These are phyloP conservation scores for Beta macrorhiza DNA, from an alignment of 179 eudicot genomes.

Conservation along the genomic window DNA sequence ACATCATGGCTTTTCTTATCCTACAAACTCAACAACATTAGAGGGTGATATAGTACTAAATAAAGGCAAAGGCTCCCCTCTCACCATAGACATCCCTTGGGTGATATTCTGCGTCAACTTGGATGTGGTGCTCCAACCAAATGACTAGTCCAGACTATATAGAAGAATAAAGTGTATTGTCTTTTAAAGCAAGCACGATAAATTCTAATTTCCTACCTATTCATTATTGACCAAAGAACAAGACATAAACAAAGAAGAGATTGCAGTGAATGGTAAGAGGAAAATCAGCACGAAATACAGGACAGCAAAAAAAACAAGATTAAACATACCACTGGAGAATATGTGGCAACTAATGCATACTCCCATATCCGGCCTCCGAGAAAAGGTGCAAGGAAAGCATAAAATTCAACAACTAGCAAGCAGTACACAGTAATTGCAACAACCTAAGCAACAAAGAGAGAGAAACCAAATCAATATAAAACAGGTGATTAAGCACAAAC, in stretches of 20 bases:
- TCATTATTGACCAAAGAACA: background rate
- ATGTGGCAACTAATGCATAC: constrained; percentile 60
- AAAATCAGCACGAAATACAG: background rate
- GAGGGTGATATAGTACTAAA: background rate
- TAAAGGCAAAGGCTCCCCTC: background rate
- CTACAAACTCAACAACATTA: background rate
- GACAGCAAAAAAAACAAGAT: background rate
- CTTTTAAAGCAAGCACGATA: background rate
- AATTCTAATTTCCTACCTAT: background rate
- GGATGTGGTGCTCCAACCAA: background rate
- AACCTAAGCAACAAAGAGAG: constrained; percentile 51
- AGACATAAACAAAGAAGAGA: background rate
- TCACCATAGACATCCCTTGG: background rate
- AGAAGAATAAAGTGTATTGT: background rate
- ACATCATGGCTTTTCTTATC: background rate
- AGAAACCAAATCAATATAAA: constrained; percentile 24
- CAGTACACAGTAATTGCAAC: constrained; percentile 90
- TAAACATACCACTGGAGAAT: constrained; percentile 83
- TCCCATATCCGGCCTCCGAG: constrained; percentile 88
- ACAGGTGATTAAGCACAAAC: background rate
- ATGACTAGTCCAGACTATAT: constrained; percentile 1
- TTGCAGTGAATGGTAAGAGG: background rate
- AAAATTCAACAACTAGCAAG: constrained; percentile 91
- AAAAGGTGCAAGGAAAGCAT: constrained; percentile 93
- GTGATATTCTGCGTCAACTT: background rate